Evolutionary conservation across 192 early-diverging fungal genomes (phyloP).

Genomic region (Backusella tuberculispora): DNA sequence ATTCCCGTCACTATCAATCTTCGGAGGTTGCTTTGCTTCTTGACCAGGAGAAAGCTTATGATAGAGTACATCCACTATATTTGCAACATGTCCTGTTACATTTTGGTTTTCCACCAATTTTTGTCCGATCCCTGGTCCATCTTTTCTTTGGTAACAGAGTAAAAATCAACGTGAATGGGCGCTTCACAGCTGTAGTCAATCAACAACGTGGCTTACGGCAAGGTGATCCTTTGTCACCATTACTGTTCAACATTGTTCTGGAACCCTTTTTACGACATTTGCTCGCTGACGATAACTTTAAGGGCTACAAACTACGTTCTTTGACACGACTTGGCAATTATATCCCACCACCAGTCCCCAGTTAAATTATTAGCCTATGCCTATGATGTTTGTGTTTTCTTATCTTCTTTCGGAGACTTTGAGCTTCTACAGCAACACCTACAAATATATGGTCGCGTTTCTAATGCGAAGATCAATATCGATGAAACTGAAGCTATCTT

Average conservation of each 20-base stretch:
- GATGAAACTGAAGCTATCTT: neutral
- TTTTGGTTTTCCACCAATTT: slow-evolving; percentile 15
- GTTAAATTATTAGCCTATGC: slow-evolving; percentile 22
- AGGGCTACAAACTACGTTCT: neutral
- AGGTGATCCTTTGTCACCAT: slow-evolving; percentile 40
- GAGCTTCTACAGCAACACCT: neutral
- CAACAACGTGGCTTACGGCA: slow-evolving; percentile 38
- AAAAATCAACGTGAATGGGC: slow-evolving; percentile 30
- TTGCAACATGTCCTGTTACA: neutral
- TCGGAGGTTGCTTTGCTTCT: slow-evolving; percentile 14
- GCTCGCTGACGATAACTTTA: neutral
- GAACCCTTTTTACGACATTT: slow-evolving; percentile 26
- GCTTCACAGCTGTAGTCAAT: neutral
- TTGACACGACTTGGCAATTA: neutral
- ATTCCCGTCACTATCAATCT: neutral
- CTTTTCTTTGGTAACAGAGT: slow-evolving; percentile 26
- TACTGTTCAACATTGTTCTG: slow-evolving; percentile 31
- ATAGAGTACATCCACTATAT: slow-evolving; percentile 30
- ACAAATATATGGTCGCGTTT: too few relatives aligned
- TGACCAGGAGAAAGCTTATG: slow-evolving; percentile 40
- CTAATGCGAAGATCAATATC: neutral
- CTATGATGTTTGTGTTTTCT: slow-evolving; percentile 26
- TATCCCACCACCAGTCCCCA: neutral
- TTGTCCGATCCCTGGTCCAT: neutral
- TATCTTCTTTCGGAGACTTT: slow-evolving; percentile 10